Evolutionary conservation across 2,329 filamentous ascomycete species (phyloP).

Genomic region (Alternaria ventricosa): DNA sequence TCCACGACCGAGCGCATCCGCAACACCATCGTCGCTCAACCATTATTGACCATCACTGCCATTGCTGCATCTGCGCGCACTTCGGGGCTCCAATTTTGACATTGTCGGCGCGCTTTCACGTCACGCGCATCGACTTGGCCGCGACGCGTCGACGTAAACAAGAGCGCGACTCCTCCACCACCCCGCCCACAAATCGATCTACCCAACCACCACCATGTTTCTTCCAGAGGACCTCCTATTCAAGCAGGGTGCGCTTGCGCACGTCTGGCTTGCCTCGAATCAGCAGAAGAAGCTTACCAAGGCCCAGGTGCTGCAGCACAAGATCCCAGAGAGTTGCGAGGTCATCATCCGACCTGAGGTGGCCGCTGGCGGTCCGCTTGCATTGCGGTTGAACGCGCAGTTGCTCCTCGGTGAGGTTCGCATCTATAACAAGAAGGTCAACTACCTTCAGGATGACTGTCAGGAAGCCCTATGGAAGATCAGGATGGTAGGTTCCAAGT

Average conservation of each 20-base stretch:
- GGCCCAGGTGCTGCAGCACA: conserved; percentile 91
- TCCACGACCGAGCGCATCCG: conserved; percentile 24
- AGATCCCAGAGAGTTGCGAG: conserved; percentile 92
- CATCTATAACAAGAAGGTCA: conserved; percentile 96
- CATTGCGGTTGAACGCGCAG: conserved; percentile 90
- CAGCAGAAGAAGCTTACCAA: conserved; percentile 98
- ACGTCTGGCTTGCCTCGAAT: conserved; percentile 98
- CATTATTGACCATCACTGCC: conserved; percentile 22
- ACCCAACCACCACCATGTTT: conserved; percentile 71
- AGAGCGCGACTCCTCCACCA: conserved; percentile 28
- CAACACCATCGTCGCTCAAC: conserved; percentile 29
- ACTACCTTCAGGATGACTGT: conserved; percentile 95
- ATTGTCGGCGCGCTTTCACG: conserved; percentile 30
- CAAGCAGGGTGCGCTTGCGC: conserved; percentile 95
- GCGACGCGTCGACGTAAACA: conserved; percentile 45
- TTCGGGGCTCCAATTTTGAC: conserved; percentile 17
- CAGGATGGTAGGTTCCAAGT: conserved; percentile 75
- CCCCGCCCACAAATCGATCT: conserved; percentile 15
- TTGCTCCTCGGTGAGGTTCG: conserved; percentile 92
- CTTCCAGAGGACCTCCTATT: conserved; percentile 95
- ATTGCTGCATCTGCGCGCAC: conserved; percentile 32
- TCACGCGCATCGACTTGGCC: conserved; percentile 30
- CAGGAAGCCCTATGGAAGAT: conserved; percentile 98
- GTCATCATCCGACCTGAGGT: conserved; percentile 82
- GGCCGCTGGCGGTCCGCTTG: conserved; percentile 81